Evolutionary conservation across 495 filamentous ascomycete species (phyloP).

Genomic region (Penicillium samsonianum): DNA sequence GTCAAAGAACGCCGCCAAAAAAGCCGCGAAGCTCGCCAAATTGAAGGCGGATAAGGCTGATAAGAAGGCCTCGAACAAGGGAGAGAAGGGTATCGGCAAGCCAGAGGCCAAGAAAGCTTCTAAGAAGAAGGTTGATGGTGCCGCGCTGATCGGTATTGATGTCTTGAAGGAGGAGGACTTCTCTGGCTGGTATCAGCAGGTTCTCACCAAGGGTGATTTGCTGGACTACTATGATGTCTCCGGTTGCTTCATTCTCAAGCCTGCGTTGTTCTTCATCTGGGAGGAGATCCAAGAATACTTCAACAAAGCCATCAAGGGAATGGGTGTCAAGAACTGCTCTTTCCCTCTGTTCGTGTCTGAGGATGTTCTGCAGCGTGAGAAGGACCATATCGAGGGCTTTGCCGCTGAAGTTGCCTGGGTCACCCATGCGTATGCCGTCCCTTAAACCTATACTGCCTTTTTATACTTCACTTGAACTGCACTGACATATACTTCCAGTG

Average conservation of each 20-base stretch:
- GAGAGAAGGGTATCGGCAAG: conserved; percentile 13
- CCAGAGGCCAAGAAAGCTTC: conserved; percentile 28
- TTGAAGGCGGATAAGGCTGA: conserved; percentile 66
- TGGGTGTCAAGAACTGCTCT: conserved; percentile 91
- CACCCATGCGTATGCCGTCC: conserved; percentile 75
- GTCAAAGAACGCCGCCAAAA: conserved; percentile 73
- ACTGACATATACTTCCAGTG: conserved; percentile 36
- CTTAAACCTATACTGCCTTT: background rate
- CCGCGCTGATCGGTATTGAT: conserved; percentile 81
- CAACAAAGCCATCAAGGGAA: conserved; percentile 77
- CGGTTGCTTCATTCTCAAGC: conserved; percentile 91
- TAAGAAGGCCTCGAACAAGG: conserved; percentile 58
- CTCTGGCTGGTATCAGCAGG: conserved; percentile 91
- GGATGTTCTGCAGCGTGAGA: conserved; percentile 89
- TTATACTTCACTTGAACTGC: conserved; percentile 6
- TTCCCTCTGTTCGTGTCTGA: conserved; percentile 93
- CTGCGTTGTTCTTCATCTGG: conserved; percentile 87
- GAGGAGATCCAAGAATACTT: conserved; percentile 90
- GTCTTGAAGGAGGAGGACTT: conserved; percentile 84
- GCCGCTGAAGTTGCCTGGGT: conserved; percentile 98
- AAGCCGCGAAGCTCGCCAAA: conserved; percentile 67
- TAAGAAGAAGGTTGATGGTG: conserved; percentile 58
- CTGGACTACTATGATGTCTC: conserved; percentile 93
- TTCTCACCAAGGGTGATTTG: conserved; percentile 92
- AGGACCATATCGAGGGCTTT: conserved; percentile 96